Evolutionary conservation across 768 basidiomycete genomes (phyloP).

Genomic region (Auriscalpium vulgare): DNA sequence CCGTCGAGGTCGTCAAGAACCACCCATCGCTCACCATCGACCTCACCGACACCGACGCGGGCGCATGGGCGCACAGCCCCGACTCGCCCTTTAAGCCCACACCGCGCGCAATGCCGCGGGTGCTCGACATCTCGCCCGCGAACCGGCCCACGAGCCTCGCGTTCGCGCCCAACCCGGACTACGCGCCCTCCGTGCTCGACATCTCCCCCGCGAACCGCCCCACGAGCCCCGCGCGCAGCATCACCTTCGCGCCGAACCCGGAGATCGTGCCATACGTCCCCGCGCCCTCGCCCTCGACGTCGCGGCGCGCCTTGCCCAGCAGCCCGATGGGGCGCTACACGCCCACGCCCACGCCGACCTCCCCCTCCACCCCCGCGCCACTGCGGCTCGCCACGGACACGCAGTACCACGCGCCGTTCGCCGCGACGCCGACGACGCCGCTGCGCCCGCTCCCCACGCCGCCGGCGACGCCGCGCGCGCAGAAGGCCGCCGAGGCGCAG

Average conservation of each 20-base stretch:
- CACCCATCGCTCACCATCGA: neutral
- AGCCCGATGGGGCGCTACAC: slow-evolving; percentile 2
- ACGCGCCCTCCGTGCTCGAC: neutral
- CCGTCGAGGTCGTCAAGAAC: neutral
- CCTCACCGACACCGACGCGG: neutral
- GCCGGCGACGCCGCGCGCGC: neutral
- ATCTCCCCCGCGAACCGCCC: neutral
- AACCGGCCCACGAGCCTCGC: neutral
- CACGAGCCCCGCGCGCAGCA: neutral
- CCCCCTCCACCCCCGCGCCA: neutral
- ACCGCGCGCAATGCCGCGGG: neutral
- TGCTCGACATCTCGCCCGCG: neutral
- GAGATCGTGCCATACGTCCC: neutral
- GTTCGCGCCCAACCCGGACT: neutral
- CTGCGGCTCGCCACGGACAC: neutral
- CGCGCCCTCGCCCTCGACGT: neutral
- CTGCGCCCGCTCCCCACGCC: neutral
- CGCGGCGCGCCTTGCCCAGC: neutral
- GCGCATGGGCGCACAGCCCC: neutral
- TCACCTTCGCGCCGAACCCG: neutral
- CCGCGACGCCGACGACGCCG: neutral
- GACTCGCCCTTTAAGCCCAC: neutral
- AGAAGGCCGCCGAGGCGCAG: neutral
- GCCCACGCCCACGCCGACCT: neutral
- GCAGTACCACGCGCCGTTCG: neutral